A percentile compares a stretch with the other conserved stretches of the same genome.
Evolutionary conservation across 768 basidiomycete species (phyloP).

Genomic region (Thelephora aurantiotincta): DNA sequence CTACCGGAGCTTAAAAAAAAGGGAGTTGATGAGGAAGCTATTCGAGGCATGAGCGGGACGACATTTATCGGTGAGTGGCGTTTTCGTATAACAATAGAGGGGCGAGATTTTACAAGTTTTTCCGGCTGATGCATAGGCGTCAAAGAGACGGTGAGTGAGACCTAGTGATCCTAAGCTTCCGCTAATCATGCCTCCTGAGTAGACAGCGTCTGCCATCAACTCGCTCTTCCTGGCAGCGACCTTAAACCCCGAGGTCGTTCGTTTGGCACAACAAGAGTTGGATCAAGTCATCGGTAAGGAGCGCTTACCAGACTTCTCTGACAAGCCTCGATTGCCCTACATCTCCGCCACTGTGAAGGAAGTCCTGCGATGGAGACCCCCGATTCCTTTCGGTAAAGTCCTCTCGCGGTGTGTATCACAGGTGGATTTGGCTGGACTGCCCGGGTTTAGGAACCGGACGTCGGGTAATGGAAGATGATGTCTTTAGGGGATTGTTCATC

Average conservation of each 20-base stretch:
- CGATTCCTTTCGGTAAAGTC: conserved; percentile 9
- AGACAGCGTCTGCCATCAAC: too few species aligned
- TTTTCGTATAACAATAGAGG: background rate
- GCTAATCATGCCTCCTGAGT: conserved; percentile 6
- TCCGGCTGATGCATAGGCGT: conserved; percentile 1
- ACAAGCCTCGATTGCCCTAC: too few species aligned
- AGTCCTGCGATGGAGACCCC: conserved; percentile 11
- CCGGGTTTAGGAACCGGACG: too few species aligned
- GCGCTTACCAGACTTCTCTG: too few species aligned
- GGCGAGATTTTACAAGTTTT: background rate
- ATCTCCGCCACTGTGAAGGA: conserved; percentile 13
- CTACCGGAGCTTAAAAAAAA: too few species aligned
- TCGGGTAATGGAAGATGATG: conserved; percentile 39
- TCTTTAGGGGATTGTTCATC: conserved; percentile 27
- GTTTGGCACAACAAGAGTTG: too few species aligned
- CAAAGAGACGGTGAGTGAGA: conserved; percentile 4
- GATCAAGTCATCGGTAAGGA: too few species aligned
- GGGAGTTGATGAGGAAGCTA: too few species aligned
- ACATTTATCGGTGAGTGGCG: background rate
- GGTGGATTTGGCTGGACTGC: background rate
- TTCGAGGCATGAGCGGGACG: conserved; percentile 4
- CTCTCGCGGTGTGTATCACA: conserved; percentile 1
- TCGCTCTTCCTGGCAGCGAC: too few species aligned
- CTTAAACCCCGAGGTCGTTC: conserved; percentile 10
- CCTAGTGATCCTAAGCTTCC: background rate